Evolutionary conservation across 2,329 filamentous ascomycete species (phyloP).

Genomic region (Bipolaris bicolor): DNA sequence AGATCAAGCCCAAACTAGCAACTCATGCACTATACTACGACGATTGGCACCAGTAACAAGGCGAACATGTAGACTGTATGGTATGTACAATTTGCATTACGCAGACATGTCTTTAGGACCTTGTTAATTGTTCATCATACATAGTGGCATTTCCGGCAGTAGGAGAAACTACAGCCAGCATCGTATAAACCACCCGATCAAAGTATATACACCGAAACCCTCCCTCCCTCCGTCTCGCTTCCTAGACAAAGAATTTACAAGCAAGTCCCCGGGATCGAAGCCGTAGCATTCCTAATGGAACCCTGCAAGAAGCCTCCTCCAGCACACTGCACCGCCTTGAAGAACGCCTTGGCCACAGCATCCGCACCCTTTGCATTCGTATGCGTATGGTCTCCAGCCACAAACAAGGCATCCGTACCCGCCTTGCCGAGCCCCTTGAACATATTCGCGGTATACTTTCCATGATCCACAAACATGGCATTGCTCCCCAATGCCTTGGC

Average conservation of each 20-base stretch:
- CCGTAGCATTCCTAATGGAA: constrained; percentile 46
- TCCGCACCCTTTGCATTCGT: constrained; percentile 64
- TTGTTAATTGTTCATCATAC: too few relatives aligned
- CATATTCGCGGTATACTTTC: constrained; percentile 62
- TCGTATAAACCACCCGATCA: not conserved
- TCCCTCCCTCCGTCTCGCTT: not conserved
- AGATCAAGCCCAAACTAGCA: too few relatives aligned
- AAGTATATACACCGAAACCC: not conserved
- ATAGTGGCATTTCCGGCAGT: too few relatives aligned
- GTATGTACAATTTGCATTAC: too few relatives aligned
- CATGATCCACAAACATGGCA: constrained; percentile 63
- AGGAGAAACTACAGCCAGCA: too few relatives aligned
- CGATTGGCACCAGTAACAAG: too few relatives aligned
- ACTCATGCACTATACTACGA: too few relatives aligned
- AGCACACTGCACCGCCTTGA: constrained; percentile 62
- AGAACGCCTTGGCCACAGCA: constrained; percentile 63
- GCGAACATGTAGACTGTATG: too few relatives aligned
- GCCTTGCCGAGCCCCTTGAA: constrained; percentile 58
- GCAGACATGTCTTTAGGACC: too few relatives aligned
- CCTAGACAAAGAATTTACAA: constrained; percentile 19
- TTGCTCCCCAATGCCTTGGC: constrained; percentile 53
- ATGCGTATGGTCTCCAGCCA: constrained; percentile 66
- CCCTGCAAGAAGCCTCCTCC: constrained; percentile 52
- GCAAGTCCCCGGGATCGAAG: constrained; percentile 38
- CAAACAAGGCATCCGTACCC: constrained; percentile 61